phyloP scores from a whole-genome alignment of 345 rosid genomes.

The Barbarea vulgaris region DNA sequence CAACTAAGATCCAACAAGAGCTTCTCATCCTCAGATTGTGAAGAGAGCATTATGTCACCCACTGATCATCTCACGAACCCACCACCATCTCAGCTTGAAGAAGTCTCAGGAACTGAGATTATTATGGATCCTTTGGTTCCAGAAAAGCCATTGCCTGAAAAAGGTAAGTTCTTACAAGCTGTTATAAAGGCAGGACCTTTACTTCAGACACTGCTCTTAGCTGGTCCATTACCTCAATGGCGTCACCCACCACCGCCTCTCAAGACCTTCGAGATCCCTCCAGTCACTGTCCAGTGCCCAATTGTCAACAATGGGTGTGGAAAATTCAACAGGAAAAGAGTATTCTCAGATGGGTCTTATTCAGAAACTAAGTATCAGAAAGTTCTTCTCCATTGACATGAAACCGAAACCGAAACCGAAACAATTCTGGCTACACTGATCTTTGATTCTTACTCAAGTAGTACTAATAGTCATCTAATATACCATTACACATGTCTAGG shows the following conservation, averaged over 20 bases:
- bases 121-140: slow-evolving; percentile 41
- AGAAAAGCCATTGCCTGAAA: slow-evolving; percentile 85
- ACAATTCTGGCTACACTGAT: slow-evolving; percentile 21
- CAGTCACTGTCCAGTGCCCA: slow-evolving; percentile 62
- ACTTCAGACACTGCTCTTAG: slow-evolving; percentile 85
- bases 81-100: slow-evolving; percentile 27
- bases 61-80: slow-evolving; percentile 51
- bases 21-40: slow-evolving; percentile 86
- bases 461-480: slow-evolving; percentile 41
- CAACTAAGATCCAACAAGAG: slow-evolving; percentile 70
- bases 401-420: not conserved
- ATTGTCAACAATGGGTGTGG: slow-evolving; percentile 53
- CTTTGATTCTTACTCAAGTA: slow-evolving; percentile 16
- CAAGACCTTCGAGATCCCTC: slow-evolving; percentile 90
- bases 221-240: slow-evolving; percentile 98
- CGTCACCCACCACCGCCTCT: slow-evolving; percentile 96
- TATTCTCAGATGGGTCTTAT: slow-evolving; percentile 55
- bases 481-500: slow-evolving; percentile 30
- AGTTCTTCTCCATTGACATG: slow-evolving; percentile 66
- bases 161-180: slow-evolving; percentile 94
- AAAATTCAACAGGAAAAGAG: slow-evolving; percentile 65
- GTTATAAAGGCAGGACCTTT: slow-evolving; percentile 98
- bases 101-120: slow-evolving; percentile 44
- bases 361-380: slow-evolving; percentile 68
- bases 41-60: slow-evolving; percentile 87